phyloP scores from a whole-genome alignment of 1,284 basidiomycete species.

The Cutaneotrichosporon daszewskae region DNA sequence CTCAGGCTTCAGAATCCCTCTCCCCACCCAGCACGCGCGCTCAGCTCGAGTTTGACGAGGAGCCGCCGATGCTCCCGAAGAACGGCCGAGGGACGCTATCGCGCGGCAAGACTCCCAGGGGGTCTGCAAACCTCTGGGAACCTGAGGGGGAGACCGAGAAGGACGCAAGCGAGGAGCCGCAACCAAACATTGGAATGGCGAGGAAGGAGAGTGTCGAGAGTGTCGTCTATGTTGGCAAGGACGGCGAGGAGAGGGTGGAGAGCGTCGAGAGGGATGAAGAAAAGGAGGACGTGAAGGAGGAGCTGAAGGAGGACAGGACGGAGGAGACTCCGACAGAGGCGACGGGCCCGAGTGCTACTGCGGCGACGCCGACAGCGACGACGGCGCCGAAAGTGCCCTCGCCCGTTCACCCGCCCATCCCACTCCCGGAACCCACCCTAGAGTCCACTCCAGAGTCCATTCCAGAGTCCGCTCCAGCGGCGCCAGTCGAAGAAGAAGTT shows the following conservation, averaged over 20 bases:
- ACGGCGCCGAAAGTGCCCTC: too few species aligned
- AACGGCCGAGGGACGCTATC: conserved; percentile 10
- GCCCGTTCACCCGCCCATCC: too few species aligned
- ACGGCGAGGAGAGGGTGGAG: neutral
- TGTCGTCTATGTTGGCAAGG: conserved; percentile 4
- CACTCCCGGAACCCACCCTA: too few species aligned
- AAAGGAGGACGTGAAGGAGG: too few species aligned
- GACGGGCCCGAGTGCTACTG: too few species aligned
- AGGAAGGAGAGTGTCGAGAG: conserved; percentile 18
- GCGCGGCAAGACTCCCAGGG: conserved; percentile 17
- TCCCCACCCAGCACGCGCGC: conserved; percentile 13
- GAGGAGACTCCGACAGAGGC: too few species aligned
- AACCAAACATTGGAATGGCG: conserved; percentile 12
- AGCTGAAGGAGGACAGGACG: too few species aligned
- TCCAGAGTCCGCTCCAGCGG: too few species aligned
- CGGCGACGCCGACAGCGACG: too few species aligned
- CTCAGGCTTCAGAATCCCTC: conserved; percentile 10
- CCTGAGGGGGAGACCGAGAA: conserved; percentile 11
- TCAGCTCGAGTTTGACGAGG: neutral
- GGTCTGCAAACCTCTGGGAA: conserved; percentile 8
- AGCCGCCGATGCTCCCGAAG: neutral
- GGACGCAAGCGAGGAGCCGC: neutral
- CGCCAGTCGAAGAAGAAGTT: too few species aligned
- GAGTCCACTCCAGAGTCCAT: too few species aligned
- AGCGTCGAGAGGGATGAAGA: too few species aligned